Percentiles rank a stretch among this genome's conserved stretches.
Evolutionary conservation across 2,329 filamentous ascomycete genomes (phyloP).

Genomic region (Volutella citrinella): DNA sequence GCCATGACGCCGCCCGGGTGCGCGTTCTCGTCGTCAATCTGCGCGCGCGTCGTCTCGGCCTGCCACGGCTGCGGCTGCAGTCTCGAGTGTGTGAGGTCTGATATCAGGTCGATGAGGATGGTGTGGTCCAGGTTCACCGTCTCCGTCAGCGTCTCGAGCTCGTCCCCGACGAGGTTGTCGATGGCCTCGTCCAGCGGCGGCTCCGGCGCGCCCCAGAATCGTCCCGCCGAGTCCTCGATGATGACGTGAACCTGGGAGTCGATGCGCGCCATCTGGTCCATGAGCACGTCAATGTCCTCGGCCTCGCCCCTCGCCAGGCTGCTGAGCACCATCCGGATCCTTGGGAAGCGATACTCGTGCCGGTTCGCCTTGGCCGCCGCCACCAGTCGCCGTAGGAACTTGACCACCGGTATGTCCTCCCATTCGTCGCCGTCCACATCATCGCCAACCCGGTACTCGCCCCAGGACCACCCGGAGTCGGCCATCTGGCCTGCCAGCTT

Average conservation of each 20-base stretch:
- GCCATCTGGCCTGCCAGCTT: constrained; percentile 38
- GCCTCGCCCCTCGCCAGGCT: constrained; percentile 27
- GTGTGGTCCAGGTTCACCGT: constrained; percentile 41
- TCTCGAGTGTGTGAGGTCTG: constrained; percentile 36
- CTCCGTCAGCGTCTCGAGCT: constrained; percentile 30
- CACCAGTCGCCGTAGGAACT: constrained; percentile 30
- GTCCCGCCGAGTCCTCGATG: constrained; percentile 28
- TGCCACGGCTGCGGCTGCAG: constrained; percentile 34
- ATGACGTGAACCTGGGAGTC: constrained; percentile 30
- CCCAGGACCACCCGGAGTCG: constrained; percentile 41
- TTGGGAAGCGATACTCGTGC: constrained; percentile 35
- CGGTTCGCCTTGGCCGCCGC: constrained; percentile 35
- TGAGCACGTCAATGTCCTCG: constrained; percentile 29
- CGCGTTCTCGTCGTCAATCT: constrained; percentile 34
- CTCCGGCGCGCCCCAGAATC: constrained; percentile 20
- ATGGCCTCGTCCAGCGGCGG: constrained; percentile 27
- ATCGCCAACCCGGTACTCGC: constrained; percentile 30
- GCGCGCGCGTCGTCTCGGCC: constrained; percentile 27
- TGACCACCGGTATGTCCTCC: constrained; percentile 32
- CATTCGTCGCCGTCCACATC: constrained; percentile 31
- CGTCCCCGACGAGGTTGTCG: constrained; percentile 28
- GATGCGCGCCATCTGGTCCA: constrained; percentile 28
- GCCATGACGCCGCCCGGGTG: constrained; percentile 30
- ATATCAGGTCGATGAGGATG: constrained; percentile 38
- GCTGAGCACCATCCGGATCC: constrained; percentile 33